phyloP scores from a whole-genome alignment of 2,329 filamentous ascomycete species.

The Xylaria sp. region DNA sequence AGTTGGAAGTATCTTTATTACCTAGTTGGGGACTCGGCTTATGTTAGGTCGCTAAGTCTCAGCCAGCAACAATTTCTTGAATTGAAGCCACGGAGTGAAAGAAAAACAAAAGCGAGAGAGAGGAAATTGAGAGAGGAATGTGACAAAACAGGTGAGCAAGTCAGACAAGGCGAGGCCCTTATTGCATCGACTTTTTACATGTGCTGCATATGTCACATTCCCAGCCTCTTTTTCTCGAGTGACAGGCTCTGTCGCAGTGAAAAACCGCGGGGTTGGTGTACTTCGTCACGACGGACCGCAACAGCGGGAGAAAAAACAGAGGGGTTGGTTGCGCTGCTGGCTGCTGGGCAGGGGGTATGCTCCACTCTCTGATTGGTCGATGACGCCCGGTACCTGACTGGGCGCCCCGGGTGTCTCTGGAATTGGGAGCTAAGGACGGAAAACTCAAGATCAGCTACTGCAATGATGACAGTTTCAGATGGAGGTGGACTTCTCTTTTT shows the following conservation, averaged over 20 bases:
- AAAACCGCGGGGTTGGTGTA: constrained; percentile 42
- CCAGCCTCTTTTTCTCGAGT: constrained; percentile 37
- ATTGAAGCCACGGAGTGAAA: background rate
- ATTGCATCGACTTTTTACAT: constrained; percentile 37
- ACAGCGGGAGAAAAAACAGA: constrained; percentile 36
- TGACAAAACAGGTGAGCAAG: constrained; percentile 23
- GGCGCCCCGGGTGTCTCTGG: too few species aligned
- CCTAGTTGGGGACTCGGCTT: background rate
- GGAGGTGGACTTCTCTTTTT: constrained; percentile 26
- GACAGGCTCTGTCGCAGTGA: constrained; percentile 27
- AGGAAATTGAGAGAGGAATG: constrained; percentile 21
- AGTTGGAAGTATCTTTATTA: background rate
- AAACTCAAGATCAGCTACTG: constrained; percentile 11
- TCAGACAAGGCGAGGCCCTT: constrained; percentile 27
- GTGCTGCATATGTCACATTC: constrained; percentile 28
- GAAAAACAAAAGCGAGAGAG: constrained; percentile 9
- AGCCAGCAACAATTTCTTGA: background rate
- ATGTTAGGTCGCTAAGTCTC: background rate
- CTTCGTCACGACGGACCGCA: constrained; percentile 21
- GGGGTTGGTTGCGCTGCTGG: constrained; percentile 32
- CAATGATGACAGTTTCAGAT: constrained; percentile 17
- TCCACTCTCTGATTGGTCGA: constrained; percentile 11
- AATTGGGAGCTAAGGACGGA: constrained; percentile 16
- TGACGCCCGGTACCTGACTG: constrained; percentile 18
- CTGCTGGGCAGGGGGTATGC: constrained; percentile 29